Evolutionary conservation across 371 early-diverging fungal species (phyloP).

Genomic region (Mortierella sp.): DNA sequence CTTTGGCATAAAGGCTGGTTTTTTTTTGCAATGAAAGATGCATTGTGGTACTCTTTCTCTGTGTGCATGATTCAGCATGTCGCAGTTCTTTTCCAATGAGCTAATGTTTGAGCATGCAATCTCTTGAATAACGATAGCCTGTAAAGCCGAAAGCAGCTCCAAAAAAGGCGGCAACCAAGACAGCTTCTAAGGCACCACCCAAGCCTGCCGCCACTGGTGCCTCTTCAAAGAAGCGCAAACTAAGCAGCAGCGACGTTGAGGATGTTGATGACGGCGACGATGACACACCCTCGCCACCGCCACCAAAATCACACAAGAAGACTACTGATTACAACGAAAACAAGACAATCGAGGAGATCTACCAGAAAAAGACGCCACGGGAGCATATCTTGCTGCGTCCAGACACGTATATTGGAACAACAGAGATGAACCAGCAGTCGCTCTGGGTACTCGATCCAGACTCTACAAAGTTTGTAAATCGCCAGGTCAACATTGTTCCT

Average conservation of each 20-base stretch:
- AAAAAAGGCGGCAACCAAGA: constrained; percentile 27
- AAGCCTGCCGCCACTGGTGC: constrained; percentile 3
- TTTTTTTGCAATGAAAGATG: too few species aligned
- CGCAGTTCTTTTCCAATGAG: too few species aligned
- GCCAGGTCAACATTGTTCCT: constrained; percentile 91
- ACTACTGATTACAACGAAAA: constrained; percentile 34
- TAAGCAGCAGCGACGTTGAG: constrained; percentile 21
- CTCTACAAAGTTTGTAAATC: constrained; percentile 73
- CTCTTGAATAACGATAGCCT: too few species aligned
- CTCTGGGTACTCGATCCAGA: constrained; percentile 91
- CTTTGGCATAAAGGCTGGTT: too few species aligned
- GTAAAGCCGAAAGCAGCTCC: constrained; percentile 25
- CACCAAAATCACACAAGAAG: constrained; percentile 48
- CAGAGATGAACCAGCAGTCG: constrained; percentile 84
- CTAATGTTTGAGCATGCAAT: too few species aligned
- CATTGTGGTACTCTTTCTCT: too few species aligned
- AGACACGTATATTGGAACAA: constrained; percentile 99
- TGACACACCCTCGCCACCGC: constrained; percentile 32
- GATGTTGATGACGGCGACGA: constrained; percentile 12
- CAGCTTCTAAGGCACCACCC: constrained; percentile 5
- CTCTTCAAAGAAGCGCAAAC: constrained; percentile 34
- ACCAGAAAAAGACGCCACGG: constrained; percentile 98
- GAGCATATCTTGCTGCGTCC: constrained; percentile 99
- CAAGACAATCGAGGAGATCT: constrained; percentile 92
- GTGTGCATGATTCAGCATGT: too few species aligned